Evolutionary conservation across 306 rosid genomes (phyloP).

Genomic region (Lotus japonicus): DNA sequence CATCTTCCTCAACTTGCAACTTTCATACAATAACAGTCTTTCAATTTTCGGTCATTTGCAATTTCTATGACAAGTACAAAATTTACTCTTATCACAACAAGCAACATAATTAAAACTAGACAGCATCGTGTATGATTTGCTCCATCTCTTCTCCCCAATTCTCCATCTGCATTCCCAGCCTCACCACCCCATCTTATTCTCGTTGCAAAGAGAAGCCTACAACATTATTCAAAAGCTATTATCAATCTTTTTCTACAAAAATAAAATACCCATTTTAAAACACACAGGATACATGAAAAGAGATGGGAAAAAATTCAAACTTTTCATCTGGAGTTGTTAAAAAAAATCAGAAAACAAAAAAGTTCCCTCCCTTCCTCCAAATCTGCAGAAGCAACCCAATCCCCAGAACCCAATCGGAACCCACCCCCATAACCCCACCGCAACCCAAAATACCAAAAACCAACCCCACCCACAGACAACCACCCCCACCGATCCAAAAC

Average conservation of each 20-base stretch:
- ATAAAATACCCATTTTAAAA: background rate
- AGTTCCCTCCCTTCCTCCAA: no score
- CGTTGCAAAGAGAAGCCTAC: slow-evolving; percentile 13
- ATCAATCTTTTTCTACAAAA: background rate
- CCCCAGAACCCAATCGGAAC: no score
- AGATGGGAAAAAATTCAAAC: background rate
- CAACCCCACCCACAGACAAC: no score
- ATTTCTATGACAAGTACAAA: background rate
- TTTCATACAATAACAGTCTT: no score
- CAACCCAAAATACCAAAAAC: no score
- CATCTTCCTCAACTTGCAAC: no score
- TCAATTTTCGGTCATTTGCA: background rate
- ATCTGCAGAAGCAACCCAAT: no score
- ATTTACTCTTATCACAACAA: background rate
- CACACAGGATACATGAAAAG: background rate
- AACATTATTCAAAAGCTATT: background rate
- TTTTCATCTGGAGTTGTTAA: background rate
- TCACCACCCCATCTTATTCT: slow-evolving; percentile 40
- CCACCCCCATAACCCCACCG: no score
- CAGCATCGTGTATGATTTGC: slow-evolving; percentile 35
- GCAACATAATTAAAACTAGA: background rate
- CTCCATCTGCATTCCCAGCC: slow-evolving; percentile 2
- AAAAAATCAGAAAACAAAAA: background rate
- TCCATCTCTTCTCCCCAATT: slow-evolving; percentile 25
- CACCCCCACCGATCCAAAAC: no score